Conservation (phyloP, 2,329 filamentous ascomycete genomes). For the Hirsutella rhossiliensis region DNA sequence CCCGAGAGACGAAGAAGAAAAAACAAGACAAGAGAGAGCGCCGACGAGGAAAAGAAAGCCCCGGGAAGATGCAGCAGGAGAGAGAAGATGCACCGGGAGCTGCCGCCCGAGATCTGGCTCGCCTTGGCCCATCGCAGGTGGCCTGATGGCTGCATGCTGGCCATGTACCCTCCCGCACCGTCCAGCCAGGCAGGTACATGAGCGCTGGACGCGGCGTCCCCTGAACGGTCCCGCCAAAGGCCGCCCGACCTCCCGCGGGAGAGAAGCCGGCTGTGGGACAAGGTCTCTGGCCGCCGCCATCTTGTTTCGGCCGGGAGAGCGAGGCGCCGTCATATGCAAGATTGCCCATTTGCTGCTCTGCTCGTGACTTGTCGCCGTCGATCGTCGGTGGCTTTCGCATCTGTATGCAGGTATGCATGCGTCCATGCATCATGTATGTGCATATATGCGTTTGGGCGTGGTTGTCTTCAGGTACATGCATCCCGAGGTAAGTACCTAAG, state of each 20-base stretch:
- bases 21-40: background rate
- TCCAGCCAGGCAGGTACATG: no score
- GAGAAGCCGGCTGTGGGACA: no score
- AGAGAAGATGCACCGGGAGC: background rate
- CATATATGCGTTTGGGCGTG: no score
- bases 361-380: background rate
- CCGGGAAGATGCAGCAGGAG: background rate
- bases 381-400: background rate
- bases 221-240: no score
- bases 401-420: background rate
- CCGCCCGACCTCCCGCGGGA: no score
- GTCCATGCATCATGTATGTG: background rate
- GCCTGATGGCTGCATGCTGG: conserved; percentile 1
- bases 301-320: no score
- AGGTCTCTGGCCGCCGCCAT: no score
- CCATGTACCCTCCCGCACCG: background rate
- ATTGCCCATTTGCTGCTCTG: no score
- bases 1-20: background rate
- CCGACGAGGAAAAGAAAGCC: background rate
- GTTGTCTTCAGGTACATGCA: no score
- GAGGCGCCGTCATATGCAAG: no score
- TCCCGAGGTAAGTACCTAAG: no score
- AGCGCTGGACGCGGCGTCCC: no score
- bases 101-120: background rate
- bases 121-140: background rate